phyloP scores from a whole-genome alignment of 768 basidiomycete genomes.

The Polyporus arcularius region DNA sequence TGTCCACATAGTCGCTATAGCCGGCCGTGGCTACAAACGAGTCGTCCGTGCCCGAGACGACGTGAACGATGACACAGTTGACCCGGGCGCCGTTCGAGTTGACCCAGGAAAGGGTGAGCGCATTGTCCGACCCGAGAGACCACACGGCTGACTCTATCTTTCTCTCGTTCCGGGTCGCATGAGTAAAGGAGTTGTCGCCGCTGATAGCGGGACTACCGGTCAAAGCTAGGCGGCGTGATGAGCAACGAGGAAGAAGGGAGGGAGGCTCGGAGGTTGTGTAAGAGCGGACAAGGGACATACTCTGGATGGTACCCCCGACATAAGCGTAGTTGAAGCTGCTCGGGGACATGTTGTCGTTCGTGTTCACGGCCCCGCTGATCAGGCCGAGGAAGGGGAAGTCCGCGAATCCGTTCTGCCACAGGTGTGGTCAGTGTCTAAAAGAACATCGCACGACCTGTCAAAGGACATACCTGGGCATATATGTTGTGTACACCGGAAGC shows the following conservation, averaged over 20 bases:
- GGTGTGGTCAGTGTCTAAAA: too few species aligned
- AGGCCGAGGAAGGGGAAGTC: conserved; percentile 13
- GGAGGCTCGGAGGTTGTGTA: too few species aligned
- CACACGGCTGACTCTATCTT: conserved; percentile 22
- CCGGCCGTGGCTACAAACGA: too few species aligned
- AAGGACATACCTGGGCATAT: too few species aligned
- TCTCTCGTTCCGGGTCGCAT: conserved; percentile 12
- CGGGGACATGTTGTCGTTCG: conserved; percentile 7
- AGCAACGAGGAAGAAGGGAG: too few species aligned
- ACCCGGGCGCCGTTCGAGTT: conserved; percentile 15
- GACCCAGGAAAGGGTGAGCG: conserved; percentile 16
- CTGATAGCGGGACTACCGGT: not conserved
- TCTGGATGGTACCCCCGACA: conserved; percentile 13
- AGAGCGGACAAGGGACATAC: conserved; percentile 8
- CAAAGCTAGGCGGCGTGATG: not conserved
- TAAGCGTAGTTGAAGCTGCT: conserved; percentile 20
- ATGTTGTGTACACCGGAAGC: too few species aligned
- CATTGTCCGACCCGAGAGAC: conserved; percentile 6
- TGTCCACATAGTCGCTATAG: too few species aligned
- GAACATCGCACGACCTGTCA: too few species aligned
- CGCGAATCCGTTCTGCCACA: conserved; percentile 12
- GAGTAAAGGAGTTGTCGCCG: conserved; percentile 20
- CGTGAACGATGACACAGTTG: too few species aligned
- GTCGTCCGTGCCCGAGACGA: too few species aligned
- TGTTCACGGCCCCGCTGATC: conserved; percentile 16